phyloP scores from a whole-genome alignment of 2,329 filamentous ascomycete genomes.

The Aureobasidium uvarum region DNA sequence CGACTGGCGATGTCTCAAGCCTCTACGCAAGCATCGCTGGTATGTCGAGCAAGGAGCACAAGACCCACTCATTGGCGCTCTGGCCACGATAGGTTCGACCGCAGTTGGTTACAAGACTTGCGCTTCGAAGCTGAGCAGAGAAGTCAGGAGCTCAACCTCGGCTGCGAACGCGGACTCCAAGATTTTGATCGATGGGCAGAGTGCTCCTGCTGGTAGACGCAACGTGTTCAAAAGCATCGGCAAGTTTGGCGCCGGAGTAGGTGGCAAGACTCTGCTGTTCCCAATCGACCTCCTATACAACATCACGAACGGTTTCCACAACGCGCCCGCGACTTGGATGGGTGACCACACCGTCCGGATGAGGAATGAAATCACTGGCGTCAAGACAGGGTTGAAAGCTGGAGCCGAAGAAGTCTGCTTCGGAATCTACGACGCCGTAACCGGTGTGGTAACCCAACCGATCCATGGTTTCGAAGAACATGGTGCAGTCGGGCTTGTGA shows the following conservation, averaged over 20 bases:
- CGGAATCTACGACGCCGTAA: constrained; percentile 52
- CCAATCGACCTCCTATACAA: constrained; percentile 10
- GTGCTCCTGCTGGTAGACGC: neutral
- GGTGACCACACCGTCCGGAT: constrained; percentile 57
- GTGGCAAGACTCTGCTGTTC: neutral
- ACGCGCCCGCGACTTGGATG: constrained; percentile 62
- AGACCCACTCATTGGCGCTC: neutral
- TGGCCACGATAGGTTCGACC: neutral
- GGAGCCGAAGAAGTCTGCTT: constrained; percentile 13
- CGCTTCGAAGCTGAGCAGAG: neutral
- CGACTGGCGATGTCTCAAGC: neutral
- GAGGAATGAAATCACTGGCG: constrained; percentile 61
- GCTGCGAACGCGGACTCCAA: neutral
- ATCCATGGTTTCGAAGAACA: neutral
- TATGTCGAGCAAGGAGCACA: constrained; percentile 10
- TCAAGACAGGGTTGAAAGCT: constrained; percentile 54
- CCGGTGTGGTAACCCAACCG: constrained; percentile 65
- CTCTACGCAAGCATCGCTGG: neutral
- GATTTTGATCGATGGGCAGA: neutral
- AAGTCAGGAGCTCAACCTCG: neutral
- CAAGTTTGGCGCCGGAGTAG: neutral
- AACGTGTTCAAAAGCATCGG: neutral
- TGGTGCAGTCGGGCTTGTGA: no score
- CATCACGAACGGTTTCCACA: constrained; percentile 66
- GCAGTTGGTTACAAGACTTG: neutral